These are phyloP conservation scores for Fusarium sp. DNA, from an alignment of 2,329 filamentous ascomycete species.

Conservation along the genomic window DNA sequence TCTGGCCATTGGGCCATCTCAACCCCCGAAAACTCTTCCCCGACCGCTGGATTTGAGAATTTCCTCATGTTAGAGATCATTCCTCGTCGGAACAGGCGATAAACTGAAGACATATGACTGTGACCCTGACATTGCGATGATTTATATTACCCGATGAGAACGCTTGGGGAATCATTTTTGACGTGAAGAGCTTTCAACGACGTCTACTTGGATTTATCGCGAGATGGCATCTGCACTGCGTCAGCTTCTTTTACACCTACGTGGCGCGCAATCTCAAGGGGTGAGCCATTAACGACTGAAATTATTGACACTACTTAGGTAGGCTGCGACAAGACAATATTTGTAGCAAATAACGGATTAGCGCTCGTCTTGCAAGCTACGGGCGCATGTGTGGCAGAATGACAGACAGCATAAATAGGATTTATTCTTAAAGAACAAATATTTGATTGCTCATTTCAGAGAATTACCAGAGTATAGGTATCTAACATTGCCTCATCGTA, in stretches of 20 bases:
- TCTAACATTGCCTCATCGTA: conserved; percentile 21
- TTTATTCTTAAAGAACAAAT: not conserved
- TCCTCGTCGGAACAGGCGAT: not conserved
- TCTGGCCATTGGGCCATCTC: conserved; percentile 38
- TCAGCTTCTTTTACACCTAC: conserved; percentile 4
- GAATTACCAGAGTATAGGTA: not conserved
- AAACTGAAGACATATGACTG: not conserved
- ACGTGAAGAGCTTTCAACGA: not conserved
- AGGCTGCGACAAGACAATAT: conserved; percentile 21
- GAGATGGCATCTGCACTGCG: conserved; percentile 22
- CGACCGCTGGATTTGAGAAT: conserved; percentile 14
- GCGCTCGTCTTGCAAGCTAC: not conserved
- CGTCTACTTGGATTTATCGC: conserved; percentile 14
- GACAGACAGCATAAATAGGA: not conserved
- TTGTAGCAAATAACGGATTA: not conserved
- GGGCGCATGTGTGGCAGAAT: not conserved
- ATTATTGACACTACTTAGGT: not conserved
- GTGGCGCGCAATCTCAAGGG: conserved; percentile 2
- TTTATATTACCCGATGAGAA: not conserved
- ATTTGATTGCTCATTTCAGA: conserved; percentile 6
- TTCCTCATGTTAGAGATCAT: conserved; percentile 8
- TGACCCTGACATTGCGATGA: not conserved
- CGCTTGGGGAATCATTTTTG: not conserved
- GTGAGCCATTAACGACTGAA: conserved; percentile 5
- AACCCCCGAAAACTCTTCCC: conserved; percentile 29